A percentile compares a stretch with the other conserved stretches of the same genome.
These are phyloP conservation scores for Eimeria brunetti DNA, from an alignment of 169 alveolate genomes.

Conservation along the genomic window DNA sequence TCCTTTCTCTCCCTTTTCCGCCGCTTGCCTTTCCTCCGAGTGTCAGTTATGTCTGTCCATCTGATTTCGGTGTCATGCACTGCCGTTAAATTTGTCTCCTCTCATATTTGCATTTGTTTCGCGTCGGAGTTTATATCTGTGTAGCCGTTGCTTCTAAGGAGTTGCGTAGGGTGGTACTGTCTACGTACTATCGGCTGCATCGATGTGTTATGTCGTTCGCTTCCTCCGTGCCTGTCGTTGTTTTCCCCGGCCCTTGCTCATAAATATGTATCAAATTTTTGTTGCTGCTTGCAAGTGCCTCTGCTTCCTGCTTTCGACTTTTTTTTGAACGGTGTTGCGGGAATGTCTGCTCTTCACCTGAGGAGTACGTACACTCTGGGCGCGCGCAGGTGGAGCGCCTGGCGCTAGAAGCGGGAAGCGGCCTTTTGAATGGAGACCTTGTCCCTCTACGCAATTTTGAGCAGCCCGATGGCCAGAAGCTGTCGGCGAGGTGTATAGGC, in stretches of 20 bases:
- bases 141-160: neutral
- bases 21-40: neutral
- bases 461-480: neutral
- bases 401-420: conserved; percentile 77
- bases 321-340: too few species aligned
- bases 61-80: neutral
- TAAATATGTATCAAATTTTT: too few species aligned
- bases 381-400: conserved; percentile 72
- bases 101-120: neutral
- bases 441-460: conserved; percentile 37
- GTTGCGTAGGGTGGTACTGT: neutral
- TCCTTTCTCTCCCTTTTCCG: neutral
- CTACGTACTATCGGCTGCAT: neutral
- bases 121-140: neutral
- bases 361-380: neutral
- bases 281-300: neutral
- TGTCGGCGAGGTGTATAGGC: conserved; percentile 84
- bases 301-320: neutral
- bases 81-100: neutral
- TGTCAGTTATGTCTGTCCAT: neutral
- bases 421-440: conserved; percentile 54
- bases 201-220: neutral
- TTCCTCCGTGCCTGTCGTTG: neutral
- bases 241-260: neutral
- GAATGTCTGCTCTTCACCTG: neutral